A percentile compares a stretch with the other conserved stretches of the same genome.
Evolutionary conservation across 2,329 filamentous ascomycete species (phyloP).

Genomic region (Calycina herbarum): DNA sequence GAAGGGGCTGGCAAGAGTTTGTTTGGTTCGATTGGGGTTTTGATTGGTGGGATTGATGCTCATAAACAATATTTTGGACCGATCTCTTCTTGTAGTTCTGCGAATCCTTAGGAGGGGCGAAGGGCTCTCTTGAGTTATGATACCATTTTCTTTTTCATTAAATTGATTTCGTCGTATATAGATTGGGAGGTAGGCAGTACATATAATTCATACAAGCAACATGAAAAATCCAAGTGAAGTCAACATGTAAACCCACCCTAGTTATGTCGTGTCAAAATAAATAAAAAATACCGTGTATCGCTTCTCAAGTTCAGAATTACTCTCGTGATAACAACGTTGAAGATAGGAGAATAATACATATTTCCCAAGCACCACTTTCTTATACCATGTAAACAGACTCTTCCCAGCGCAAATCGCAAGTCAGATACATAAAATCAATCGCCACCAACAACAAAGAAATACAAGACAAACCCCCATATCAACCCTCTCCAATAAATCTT

Average conservation of each 20-base stretch:
- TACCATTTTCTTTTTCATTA: background rate
- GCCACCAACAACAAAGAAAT: background rate
- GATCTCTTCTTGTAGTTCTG: background rate
- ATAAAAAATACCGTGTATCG: too few relatives aligned
- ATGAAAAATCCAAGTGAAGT: background rate
- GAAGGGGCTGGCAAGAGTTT: conserved; percentile 11
- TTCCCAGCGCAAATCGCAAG: background rate
- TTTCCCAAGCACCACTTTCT: background rate
- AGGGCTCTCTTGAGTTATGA: background rate
- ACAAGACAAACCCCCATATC: background rate
- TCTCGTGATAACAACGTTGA: background rate
- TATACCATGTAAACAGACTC: background rate
- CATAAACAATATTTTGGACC: conserved; percentile 17
- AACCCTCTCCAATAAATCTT: background rate
- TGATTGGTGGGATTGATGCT: conserved; percentile 5
- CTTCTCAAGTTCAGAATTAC: too few relatives aligned
- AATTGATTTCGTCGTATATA: background rate
- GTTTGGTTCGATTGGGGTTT: conserved; percentile 6
- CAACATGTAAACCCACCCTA: background rate
- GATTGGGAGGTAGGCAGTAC: background rate
- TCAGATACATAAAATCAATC: background rate
- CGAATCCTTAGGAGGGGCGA: background rate
- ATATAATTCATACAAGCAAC: background rate
- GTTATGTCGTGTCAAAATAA: background rate
- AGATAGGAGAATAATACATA: background rate